A percentile compares a stretch with the other conserved stretches of the same genome.
phyloP scores from a whole-genome alignment of 1,139 yeast species.

The Geotrichum phurueaensis region DNA sequence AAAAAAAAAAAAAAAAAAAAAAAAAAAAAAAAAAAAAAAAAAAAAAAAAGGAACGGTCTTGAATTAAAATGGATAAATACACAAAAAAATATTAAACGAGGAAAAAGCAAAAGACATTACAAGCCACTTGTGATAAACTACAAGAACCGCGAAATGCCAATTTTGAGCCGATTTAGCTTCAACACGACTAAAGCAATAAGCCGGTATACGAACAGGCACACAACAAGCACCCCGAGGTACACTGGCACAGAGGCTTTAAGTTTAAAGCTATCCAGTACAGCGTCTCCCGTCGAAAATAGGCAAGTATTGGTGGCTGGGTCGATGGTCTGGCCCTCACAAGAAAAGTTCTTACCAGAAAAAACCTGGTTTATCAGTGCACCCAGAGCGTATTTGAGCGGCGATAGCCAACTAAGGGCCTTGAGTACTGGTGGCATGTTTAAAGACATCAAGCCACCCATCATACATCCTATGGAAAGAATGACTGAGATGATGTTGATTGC shows the following conservation, averaged over 20 bases:
- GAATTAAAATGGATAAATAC: no score
- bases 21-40: no score
- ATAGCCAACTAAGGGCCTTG: conserved; percentile 62
- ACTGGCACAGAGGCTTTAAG: conserved; percentile 34
- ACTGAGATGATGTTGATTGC: conserved; percentile 68
- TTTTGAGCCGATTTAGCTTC: conserved; percentile 27
- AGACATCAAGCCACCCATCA: conserved; percentile 87
- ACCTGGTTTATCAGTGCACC: conserved; percentile 49
- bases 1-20: no score
- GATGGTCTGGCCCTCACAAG: conserved; percentile 39
- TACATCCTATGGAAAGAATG: conserved; percentile 59
- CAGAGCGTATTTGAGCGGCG: conserved; percentile 67
- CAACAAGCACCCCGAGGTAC: conserved; percentile 35
- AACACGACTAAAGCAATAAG: conserved; percentile 34
- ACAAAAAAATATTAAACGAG: no score
- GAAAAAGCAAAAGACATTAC: neutral
- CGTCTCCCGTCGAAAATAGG: conserved; percentile 44
- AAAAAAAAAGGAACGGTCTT: no score
- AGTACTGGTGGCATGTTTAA: conserved; percentile 64
- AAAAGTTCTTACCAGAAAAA: conserved; percentile 38
- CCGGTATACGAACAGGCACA: conserved; percentile 36
- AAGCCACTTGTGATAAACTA: neutral
- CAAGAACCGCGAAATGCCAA: conserved; percentile 20
- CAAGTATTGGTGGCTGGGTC: conserved; percentile 37
- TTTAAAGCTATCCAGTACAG: conserved; percentile 44